Base-by-base conservation (phyloP, 441 rosid genomes). In the Adansonia grandidieri region DNA sequence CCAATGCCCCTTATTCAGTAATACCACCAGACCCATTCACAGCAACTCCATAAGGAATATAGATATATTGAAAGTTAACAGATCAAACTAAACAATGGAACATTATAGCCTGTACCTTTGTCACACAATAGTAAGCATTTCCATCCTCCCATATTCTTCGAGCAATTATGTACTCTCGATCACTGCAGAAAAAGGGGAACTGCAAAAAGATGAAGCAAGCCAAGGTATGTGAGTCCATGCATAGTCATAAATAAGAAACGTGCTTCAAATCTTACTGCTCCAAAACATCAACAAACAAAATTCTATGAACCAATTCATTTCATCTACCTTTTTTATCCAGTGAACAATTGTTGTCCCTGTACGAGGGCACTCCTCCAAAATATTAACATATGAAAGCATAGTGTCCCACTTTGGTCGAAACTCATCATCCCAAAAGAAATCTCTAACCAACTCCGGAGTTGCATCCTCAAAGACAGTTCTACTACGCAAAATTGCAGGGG, bases 101-200 rank as follows among this genome's bases (percentile, higher is more conserved):
- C 22, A n/a, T 57, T 71, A 68, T 11, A 40, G 60, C 6, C 54
- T 56, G 72, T 84, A 92, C 99, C 95, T 95, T 95, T 54, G 99
- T 95, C 71, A 93, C 91, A 77, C 95, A 88, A 80, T 90, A 95
- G 83, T 88, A 95, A 4, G 83, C 84, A 77, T 82, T 91, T 76
- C 93, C 95, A 67, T 89, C 88, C 78, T 95, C 98, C 98, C 99
- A 95, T 84, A 93, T 91, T 81, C 95, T 93, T 82, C 93, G 79
- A 24, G 91, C 98, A 78, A 95, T 92, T 77, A 93, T 89, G 73
- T 93, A 95, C 76, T 95, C 99, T 67, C 99, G 87, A 79, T 95
- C 98, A 72, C 99, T 91, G 74, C 98, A 95, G 88, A 93, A 95
- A 78, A 93, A 95, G 0, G 99, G 99, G 51, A 93, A 95, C 98